Conservation (phyloP, 73 alveolate genomes). For the Tetrahymena thermophila region DNA sequence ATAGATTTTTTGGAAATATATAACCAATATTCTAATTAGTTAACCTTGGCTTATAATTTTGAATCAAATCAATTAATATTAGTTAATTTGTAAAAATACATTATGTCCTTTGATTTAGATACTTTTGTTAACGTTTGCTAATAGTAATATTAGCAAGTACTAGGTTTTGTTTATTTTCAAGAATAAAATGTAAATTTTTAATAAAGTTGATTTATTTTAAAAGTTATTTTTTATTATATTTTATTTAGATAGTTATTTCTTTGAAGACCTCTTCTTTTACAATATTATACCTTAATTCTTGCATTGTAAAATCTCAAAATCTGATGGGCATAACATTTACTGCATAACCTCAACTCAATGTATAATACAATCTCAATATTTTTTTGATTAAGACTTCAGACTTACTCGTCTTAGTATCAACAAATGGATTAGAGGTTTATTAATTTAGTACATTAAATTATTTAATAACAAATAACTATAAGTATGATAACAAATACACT, state of each 20-base stretch:
- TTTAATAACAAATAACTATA: not conserved
- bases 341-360: not conserved
- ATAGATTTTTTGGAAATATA: no score
- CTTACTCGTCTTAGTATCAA: not conserved
- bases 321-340: no score
- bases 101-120: not conserved
- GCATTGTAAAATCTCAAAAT: not conserved
- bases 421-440: not conserved
- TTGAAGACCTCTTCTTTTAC: not conserved
- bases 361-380: no score
- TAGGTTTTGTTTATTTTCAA: not conserved
- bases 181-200: not conserved
- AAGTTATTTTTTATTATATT: no score
- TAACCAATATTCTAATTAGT: no score
- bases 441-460: not conserved
- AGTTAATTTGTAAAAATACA: no score
- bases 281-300: not conserved
- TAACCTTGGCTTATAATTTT: no score
- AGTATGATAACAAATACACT: no score
- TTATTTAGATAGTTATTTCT: not conserved
- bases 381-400: not conserved
- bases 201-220: no score
- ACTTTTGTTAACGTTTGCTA: not conserved
- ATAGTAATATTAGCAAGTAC: not conserved
- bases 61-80: no score